A percentile compares a stretch with the other conserved stretches of the same genome.
Evolutionary conservation across 805 yeast genomes (phyloP).

Genomic region (Kazachstania taianensis): DNA sequence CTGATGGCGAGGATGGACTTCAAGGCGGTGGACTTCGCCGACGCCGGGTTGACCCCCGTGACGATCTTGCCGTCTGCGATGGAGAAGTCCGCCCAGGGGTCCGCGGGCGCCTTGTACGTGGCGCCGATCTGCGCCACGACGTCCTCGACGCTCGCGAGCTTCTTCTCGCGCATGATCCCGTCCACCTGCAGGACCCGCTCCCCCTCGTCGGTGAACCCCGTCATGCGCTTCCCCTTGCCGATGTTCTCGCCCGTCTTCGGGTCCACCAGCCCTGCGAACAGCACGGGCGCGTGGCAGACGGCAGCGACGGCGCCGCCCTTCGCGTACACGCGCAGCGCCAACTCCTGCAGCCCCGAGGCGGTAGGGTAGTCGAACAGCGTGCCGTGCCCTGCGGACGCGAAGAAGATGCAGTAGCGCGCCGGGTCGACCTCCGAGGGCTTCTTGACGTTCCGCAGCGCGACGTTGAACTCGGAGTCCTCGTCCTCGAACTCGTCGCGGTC

Average conservation of each 20-base stretch:
- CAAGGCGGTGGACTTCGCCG: slow-evolving; percentile 40
- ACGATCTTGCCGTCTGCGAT: slow-evolving; percentile 49
- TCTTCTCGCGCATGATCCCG: slow-evolving; percentile 20
- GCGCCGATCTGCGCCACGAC: slow-evolving; percentile 35
- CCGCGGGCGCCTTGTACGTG: slow-evolving; percentile 35
- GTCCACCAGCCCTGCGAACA: slow-evolving; percentile 41
- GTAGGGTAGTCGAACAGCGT: slow-evolving; percentile 47
- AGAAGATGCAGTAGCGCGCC: slow-evolving; percentile 42
- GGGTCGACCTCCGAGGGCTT: slow-evolving; percentile 41
- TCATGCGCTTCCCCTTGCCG: slow-evolving; percentile 42
- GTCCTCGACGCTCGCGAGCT: slow-evolving; percentile 31
- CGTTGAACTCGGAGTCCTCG: slow-evolving; percentile 31
- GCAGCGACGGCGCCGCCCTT: slow-evolving; percentile 50
- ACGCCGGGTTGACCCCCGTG: slow-evolving; percentile 59
- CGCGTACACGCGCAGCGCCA: slow-evolving; percentile 39
- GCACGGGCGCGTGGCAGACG: slow-evolving; percentile 61
- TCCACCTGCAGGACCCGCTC: slow-evolving; percentile 29
- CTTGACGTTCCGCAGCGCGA: slow-evolving; percentile 33
- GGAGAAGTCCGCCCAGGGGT: slow-evolving; percentile 42
- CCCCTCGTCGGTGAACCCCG: slow-evolving; percentile 54
- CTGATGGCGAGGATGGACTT: slow-evolving; percentile 14
- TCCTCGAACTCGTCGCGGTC: slow-evolving; percentile 35
- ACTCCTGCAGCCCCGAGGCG: slow-evolving; percentile 36
- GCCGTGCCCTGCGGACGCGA: slow-evolving; percentile 62
- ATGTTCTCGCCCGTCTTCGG: slow-evolving; percentile 34